Evolutionary conservation across 1,139 yeast species (phyloP).

Genomic region (Blastobotrys aristatus): DNA sequence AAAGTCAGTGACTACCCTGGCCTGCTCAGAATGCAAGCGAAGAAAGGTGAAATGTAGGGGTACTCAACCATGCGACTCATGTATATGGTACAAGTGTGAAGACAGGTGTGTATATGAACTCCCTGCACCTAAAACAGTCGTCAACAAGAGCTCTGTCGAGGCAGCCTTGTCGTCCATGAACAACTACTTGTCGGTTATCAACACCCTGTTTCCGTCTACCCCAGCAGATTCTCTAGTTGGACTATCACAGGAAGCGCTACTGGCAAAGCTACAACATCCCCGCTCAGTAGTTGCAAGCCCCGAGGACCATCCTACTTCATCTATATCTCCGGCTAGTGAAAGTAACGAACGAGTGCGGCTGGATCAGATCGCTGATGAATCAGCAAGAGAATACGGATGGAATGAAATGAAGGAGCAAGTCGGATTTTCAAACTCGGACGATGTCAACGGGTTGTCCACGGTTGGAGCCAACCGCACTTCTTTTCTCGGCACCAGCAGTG

Average conservation of each 20-base stretch:
- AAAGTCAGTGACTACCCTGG: background rate
- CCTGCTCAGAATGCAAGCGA: conserved; percentile 1
- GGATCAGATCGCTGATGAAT: background rate
- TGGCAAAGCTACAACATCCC: background rate
- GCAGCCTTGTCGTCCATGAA: background rate
- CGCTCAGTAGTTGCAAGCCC: background rate
- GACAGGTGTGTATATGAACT: background rate
- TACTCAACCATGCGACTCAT: background rate
- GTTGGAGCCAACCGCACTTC: background rate
- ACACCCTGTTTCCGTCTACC: background rate
- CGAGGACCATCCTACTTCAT: background rate
- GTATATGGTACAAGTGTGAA: conserved; percentile 1
- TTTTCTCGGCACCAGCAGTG: background rate
- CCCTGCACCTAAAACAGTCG: background rate
- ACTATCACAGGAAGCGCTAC: background rate
- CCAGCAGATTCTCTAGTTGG: background rate
- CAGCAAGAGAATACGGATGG: background rate
- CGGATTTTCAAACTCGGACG: background rate
- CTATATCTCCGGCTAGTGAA: background rate
- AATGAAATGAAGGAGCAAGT: background rate
- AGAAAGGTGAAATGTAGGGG: conserved; percentile 1
- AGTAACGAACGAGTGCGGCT: background rate
- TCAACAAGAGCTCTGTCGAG: background rate
- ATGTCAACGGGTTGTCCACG: background rate
- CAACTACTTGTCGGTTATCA: background rate